These are phyloP conservation scores for Smittium mucronatum DNA, from an alignment of 371 early-diverging fungal species.

Conservation along the genomic window DNA sequence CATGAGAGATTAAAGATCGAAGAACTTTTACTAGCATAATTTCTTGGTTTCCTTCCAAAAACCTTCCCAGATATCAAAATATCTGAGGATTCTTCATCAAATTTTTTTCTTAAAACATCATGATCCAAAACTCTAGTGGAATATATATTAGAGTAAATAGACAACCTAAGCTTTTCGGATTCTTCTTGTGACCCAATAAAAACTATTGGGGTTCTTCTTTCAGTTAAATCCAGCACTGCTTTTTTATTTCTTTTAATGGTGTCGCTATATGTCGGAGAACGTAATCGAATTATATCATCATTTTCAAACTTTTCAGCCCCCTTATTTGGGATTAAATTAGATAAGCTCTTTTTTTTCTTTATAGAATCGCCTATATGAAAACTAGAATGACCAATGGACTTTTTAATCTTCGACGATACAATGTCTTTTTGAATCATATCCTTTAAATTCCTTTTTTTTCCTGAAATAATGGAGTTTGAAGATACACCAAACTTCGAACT, in stretches of 20 bases:
- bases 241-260: not conserved
- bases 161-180: not conserved
- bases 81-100: not conserved
- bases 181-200: not conserved
- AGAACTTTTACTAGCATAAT: too few relatives aligned
- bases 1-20: too few relatives aligned
- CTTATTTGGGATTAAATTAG: not conserved
- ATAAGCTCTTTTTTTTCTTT: not conserved
- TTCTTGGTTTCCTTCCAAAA: not conserved
- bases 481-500: not conserved
- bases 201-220: slow-evolving; percentile 1
- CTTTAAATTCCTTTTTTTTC: not conserved
- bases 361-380: not conserved
- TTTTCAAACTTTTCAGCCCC: not conserved
- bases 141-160: not conserved
- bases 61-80: not conserved
- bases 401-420: not conserved
- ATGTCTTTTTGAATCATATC: not conserved
- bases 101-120: not conserved
- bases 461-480: not conserved
- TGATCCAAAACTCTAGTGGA: not conserved
- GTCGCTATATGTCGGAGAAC: not conserved
- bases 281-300: not conserved
- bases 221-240: not conserved
- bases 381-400: not conserved